A percentile compares a stretch with the other conserved stretches of the same genome.
phyloP scores from a whole-genome alignment of 148 eudicot species.

The Vaccinium myrtillus region DNA sequence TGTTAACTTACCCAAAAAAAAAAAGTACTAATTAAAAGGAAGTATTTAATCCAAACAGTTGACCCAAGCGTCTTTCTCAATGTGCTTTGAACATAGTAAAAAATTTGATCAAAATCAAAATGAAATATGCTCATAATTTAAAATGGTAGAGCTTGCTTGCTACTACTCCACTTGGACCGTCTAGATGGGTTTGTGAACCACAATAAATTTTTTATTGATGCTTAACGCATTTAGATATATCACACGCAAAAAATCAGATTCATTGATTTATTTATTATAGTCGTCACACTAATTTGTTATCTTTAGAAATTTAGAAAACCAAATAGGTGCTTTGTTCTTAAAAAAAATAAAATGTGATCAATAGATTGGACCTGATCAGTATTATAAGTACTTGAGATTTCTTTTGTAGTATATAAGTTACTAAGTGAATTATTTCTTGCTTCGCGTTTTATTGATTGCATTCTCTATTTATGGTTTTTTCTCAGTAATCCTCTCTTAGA shows the following conservation, averaged over 20 bases:
- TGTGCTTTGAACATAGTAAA: not conserved
- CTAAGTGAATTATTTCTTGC: too few species aligned
- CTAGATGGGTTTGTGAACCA: not conserved
- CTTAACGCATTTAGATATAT: not conserved
- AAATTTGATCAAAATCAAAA: not conserved
- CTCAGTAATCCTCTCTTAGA: too few species aligned
- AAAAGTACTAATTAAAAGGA: too few species aligned
- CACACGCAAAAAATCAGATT: not conserved
- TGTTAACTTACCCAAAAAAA: too few species aligned
- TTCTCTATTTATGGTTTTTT: too few species aligned
- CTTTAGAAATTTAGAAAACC: not conserved
- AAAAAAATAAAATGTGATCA: not conserved
- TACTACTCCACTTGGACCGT: not conserved
- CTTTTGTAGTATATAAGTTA: too few species aligned
- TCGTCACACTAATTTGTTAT: not conserved
- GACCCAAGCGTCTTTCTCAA: not conserved
- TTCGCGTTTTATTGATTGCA: too few species aligned
- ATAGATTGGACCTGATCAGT: not conserved
- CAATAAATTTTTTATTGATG: not conserved
- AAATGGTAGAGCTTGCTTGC: not conserved
- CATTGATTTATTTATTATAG: not conserved
- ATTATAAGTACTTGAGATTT: not conserved
- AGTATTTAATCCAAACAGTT: too few species aligned
- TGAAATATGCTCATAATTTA: too few species aligned
- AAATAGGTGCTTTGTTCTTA: not conserved